phyloP scores from a whole-genome alignment of 2,329 filamentous ascomycete species.

The Phyllosticta ampelicida region DNA sequence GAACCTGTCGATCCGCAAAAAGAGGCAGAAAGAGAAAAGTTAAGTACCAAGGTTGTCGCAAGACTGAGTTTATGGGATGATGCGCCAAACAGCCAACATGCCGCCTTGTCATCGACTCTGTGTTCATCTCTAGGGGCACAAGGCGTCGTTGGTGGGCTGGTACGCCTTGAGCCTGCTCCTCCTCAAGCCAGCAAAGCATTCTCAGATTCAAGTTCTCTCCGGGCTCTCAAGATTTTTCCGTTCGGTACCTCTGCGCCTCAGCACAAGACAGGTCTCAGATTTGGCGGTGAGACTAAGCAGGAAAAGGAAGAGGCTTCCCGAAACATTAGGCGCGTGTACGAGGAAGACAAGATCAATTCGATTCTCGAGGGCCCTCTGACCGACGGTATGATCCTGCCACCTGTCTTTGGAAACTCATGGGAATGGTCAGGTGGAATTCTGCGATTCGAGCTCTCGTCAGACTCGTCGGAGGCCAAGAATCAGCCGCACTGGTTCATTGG shows the following conservation, averaged over 20 bases:
- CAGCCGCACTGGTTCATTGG: slow-evolving; percentile 63
- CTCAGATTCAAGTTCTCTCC: slow-evolving; percentile 36
- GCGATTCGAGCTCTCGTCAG: slow-evolving; percentile 56
- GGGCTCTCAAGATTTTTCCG: slow-evolving; percentile 67
- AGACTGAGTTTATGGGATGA: slow-evolving; percentile 71
- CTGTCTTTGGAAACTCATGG: slow-evolving; percentile 44
- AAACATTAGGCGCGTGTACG: slow-evolving; percentile 62
- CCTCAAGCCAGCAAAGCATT: slow-evolving; percentile 52
- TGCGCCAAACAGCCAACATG: slow-evolving; percentile 69
- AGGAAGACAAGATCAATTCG: slow-evolving; percentile 41
- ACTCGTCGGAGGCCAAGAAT: slow-evolving; percentile 32
- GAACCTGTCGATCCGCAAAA: slow-evolving; percentile 61
- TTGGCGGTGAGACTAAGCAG: slow-evolving; percentile 77
- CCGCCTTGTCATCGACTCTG: slow-evolving; percentile 66
- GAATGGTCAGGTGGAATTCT: slow-evolving; percentile 75
- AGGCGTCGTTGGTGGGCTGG: slow-evolving; percentile 71
- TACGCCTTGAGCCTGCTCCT: slow-evolving; percentile 77
- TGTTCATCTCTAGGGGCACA: slow-evolving; percentile 62
- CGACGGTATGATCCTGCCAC: slow-evolving; percentile 68
- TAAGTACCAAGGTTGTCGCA: slow-evolving; percentile 61
- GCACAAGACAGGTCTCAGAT: slow-evolving; percentile 58
- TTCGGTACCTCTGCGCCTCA: slow-evolving; percentile 53
- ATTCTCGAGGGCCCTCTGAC: slow-evolving; percentile 77
- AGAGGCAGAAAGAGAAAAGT: slow-evolving; percentile 48
- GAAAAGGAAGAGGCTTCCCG: slow-evolving; percentile 69